Evolutionary conservation across 805 yeast species (phyloP), one percentile per base, ranked within the genome.

Genomic region (Ogataea henricii): DNA sequence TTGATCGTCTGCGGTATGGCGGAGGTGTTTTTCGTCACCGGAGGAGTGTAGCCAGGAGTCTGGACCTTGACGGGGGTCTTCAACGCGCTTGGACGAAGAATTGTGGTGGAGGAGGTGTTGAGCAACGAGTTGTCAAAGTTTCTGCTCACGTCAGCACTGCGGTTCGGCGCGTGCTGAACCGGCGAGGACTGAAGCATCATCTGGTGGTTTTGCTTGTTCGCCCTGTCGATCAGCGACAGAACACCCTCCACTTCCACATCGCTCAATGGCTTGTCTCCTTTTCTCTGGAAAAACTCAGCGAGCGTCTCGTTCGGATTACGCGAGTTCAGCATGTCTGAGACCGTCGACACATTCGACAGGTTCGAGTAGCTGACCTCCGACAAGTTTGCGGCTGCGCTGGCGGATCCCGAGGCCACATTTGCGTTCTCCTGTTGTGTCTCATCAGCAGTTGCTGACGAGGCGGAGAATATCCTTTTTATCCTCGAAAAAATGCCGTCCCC

Each of bases 231-330:
- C 14, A 87, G 65, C 5, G 90, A 78, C 51, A 83, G 62, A 0
- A 88, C 92, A n/a, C 95, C 95, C 65, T 85, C 92, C 58, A 83
- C 77, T 63, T 89, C 96, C 36, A 87, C 72, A 20, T 83, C 89
- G 12, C 83, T 73, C 51, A 89, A 70, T 4, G 92, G 89, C n/a
- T 67, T 68, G 47, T 82, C 78, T n/a, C 96, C 96, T 62, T 87
- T 88, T 37, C 69, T 71, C n/a, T 73, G 73, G 64, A 88, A 88
- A 61, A 89, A 88, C 23, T 75, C 79, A 10, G 89, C 84, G 40
- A 88, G 67, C 26, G 78, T 75, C 25, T 78, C 81, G 66, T 84
- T 85, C 4, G 85, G 82, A 13, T 74, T 68, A 25, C 63, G 64
- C 2, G 52, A 48, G 8, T 46, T 43, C 18, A 43, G 18, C 27